These are phyloP conservation scores for Saprolegnia diclina DNA, from an alignment of 352 stramenopile genomes.

Conservation along the genomic window DNA sequence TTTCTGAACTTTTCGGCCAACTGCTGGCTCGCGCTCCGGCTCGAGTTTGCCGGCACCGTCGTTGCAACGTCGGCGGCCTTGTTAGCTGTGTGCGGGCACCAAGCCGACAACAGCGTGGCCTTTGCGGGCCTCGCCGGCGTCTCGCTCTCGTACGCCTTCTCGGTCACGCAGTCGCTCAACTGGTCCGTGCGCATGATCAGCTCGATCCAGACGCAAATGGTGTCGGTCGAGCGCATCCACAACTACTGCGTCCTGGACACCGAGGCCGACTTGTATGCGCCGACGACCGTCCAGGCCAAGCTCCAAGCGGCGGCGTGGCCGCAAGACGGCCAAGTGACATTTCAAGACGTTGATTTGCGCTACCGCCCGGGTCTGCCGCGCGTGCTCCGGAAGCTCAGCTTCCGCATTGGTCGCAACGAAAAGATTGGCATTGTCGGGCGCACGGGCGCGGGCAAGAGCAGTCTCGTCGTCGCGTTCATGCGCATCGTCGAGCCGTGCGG, in stretches of 20 bases:
- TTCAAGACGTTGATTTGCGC: conserved; percentile 87
- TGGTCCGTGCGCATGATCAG: conserved; percentile 83
- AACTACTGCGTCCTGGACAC: conserved; percentile 26
- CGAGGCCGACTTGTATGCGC: conserved; percentile 17
- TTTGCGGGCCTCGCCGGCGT: conserved; percentile 67
- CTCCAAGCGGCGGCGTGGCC: conserved; percentile 66
- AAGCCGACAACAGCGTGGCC: conserved; percentile 12
- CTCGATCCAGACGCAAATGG: conserved; percentile 83
- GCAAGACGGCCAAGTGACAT: conserved; percentile 67
- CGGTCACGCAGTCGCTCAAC: conserved; percentile 75
- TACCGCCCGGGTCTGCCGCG: conserved; percentile 80
- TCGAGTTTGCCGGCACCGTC: conserved; percentile 83
- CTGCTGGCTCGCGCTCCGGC: conserved; percentile 84
- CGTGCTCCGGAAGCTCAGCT: conserved; percentile 64
- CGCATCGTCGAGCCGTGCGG: conserved; percentile 85
- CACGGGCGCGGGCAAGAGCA: conserved; percentile 87
- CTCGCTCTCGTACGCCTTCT: conserved; percentile 77
- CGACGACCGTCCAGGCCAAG: not conserved
- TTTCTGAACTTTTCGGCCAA: conserved; percentile 80
- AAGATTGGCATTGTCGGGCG: conserved; percentile 85
- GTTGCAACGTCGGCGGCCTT: conserved; percentile 65
- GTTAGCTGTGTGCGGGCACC: conserved; percentile 46
- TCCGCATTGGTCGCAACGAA: conserved; percentile 71
- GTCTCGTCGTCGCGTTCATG: conserved; percentile 87
- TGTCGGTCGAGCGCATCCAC: conserved; percentile 60